A percentile compares a stretch with the other conserved stretches of the same genome.
Evolutionary conservation across 2,329 filamentous ascomycete species (phyloP).

Genomic region (Microdochium nivale): DNA sequence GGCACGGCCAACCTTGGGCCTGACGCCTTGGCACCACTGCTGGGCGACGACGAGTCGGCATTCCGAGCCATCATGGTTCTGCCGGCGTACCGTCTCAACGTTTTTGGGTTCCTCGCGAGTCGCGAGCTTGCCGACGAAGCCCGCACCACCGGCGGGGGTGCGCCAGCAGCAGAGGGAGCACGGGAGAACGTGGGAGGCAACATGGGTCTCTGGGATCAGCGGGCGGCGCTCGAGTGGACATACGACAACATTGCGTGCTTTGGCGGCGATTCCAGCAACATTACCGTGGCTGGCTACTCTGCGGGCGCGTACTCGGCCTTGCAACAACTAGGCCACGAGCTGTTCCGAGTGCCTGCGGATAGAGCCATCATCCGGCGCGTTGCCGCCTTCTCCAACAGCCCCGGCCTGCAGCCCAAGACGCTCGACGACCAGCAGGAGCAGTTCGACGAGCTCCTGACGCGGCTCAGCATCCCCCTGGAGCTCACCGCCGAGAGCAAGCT

Average conservation of each 20-base stretch:
- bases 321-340: constrained; percentile 47
- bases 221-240: constrained; percentile 46
- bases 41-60: constrained; percentile 32
- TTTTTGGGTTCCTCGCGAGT: constrained; percentile 46
- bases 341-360: constrained; percentile 31
- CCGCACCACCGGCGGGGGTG: constrained; percentile 18
- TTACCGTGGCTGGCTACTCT: constrained; percentile 47
- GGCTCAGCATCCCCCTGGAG: constrained; percentile 1
- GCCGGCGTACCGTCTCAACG: constrained; percentile 47
- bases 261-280: constrained; percentile 22
- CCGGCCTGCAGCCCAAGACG: constrained; percentile 6
- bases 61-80: constrained; percentile 41
- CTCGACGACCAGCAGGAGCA: constrained; percentile 8
- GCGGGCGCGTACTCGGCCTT: constrained; percentile 47
- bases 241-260: constrained; percentile 34
- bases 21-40: constrained; percentile 26
- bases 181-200: constrained; percentile 28
- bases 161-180: background rate
- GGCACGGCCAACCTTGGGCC: constrained; percentile 39
- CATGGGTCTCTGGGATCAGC: constrained; percentile 48
- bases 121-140: constrained; percentile 35
- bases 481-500: constrained; percentile 1
- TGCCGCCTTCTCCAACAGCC: constrained; percentile 29
- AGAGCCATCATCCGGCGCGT: constrained; percentile 39
- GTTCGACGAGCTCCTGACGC: constrained; percentile 5